Conservation (phyloP, 1,139 yeast species). For the Ashbya aceris region DNA sequence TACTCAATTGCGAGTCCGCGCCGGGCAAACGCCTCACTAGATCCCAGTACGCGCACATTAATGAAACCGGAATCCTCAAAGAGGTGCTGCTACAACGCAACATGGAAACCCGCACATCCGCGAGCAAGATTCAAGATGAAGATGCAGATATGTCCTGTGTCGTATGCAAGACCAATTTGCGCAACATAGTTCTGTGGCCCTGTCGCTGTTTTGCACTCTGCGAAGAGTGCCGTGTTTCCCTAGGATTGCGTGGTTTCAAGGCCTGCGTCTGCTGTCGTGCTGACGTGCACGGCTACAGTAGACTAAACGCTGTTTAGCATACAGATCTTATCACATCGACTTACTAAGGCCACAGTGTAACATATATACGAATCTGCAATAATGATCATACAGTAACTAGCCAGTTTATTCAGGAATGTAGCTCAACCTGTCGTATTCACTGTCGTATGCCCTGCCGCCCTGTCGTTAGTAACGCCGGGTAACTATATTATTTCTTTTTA, state of each 20-base stretch:
- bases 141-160: slow-evolving; percentile 44
- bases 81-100: slow-evolving; percentile 22
- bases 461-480: not conserved
- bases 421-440: too few species aligned
- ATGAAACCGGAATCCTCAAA: slow-evolving; percentile 23
- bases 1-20: slow-evolving; percentile 19
- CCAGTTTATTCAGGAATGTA: too few species aligned
- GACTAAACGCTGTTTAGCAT: slow-evolving; percentile 30
- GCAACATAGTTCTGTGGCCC: slow-evolving; percentile 87
- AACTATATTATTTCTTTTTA: not conserved
- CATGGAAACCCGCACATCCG: slow-evolving; percentile 10
- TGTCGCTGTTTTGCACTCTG: slow-evolving; percentile 85
- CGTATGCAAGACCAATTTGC: slow-evolving; percentile 64
- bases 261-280: slow-evolving; percentile 83
- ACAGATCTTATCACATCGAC: not conserved
- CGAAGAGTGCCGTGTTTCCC: slow-evolving; percentile 69
- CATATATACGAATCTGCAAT: too few species aligned
- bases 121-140: slow-evolving; percentile 2
- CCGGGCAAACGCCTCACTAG: slow-evolving; percentile 28
- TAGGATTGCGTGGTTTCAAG: slow-evolving; percentile 64
- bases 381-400: too few species aligned
- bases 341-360: too few species aligned
- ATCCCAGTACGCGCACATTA: slow-evolving; percentile 24
- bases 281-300: slow-evolving; percentile 52
- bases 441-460: too few species aligned